Percentiles rank a stretch among this genome's conserved stretches.
Evolutionary conservation across 306 rosid species (phyloP).

Genomic region (Begonia peltatifolia): DNA sequence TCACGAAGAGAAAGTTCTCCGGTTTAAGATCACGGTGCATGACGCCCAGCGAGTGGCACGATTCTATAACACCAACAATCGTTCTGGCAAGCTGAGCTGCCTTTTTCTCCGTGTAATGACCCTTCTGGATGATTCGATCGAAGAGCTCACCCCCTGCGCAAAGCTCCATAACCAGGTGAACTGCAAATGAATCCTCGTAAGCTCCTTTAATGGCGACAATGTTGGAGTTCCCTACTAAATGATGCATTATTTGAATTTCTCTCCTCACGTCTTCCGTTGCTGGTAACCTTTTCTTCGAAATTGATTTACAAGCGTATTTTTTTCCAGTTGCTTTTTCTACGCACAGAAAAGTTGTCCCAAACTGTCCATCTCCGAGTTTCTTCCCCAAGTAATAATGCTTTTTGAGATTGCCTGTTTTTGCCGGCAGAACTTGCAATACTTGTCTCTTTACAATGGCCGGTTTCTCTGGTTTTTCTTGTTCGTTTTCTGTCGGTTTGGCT

Average conservation of each 20-base stretch:
- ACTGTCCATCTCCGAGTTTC: conserved; percentile 45
- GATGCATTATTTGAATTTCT: conserved; percentile 63
- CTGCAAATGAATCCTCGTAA: conserved; percentile 21
- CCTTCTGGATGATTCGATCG: conserved; percentile 39
- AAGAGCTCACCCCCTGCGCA: conserved; percentile 41
- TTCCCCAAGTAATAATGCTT: conserved; percentile 27
- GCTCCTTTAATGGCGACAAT: conserved; percentile 34
- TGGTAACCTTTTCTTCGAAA: conserved; percentile 13
- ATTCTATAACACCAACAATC: conserved; percentile 15
- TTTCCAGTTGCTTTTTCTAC: conserved; percentile 15
- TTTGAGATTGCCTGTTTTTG: conserved; percentile 2
- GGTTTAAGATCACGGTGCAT: conserved; percentile 1
- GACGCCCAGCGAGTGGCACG: background rate
- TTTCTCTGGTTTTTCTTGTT: background rate
- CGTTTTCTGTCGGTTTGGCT: background rate
- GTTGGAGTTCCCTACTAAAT: conserved; percentile 24
- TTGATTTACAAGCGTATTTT: conserved; percentile 37
- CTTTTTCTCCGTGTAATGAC: conserved; percentile 42
- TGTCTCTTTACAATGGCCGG: background rate
- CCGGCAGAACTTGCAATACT: background rate
- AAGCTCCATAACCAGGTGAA: conserved; percentile 17
- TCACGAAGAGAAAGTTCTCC: background rate
- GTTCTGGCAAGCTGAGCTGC: conserved; percentile 30
- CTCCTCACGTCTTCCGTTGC: conserved; percentile 42
- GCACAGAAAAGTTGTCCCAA: conserved; percentile 35